Conservation (phyloP, 2,329 filamentous ascomycete genomes). For the Pleoardoris graminearum region DNA sequence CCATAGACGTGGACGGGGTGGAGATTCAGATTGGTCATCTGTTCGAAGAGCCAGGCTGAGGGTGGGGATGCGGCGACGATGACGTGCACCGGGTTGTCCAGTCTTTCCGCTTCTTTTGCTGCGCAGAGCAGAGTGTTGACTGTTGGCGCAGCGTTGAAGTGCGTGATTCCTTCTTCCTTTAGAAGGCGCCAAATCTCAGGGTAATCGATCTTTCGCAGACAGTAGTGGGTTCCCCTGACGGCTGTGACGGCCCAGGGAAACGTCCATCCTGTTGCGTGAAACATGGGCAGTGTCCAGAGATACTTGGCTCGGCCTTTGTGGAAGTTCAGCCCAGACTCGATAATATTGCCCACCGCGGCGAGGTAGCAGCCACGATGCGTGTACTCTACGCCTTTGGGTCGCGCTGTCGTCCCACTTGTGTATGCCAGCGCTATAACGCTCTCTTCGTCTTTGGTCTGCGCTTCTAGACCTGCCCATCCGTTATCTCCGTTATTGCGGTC, state of each 20-base stretch:
- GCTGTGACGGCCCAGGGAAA: conserved; percentile 94
- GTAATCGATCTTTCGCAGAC: conserved; percentile 93
- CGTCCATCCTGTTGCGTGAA: conserved; percentile 72
- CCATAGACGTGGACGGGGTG: conserved; percentile 94
- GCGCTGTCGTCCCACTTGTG: conserved; percentile 89
- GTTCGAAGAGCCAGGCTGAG: conserved; percentile 85
- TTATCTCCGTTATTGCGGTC: conserved; percentile 67
- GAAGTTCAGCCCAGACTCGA: conserved; percentile 83
- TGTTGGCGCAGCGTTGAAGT: conserved; percentile 94
- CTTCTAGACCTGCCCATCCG: conserved; percentile 77
- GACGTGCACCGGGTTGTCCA: conserved; percentile 75
- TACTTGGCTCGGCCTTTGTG: conserved; percentile 73
- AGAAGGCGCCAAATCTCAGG: conserved; percentile 87
- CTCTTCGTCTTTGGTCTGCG: conserved; percentile 74
- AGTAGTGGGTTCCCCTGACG: conserved; percentile 92
- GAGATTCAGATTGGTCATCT: conserved; percentile 87
- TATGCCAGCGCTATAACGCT: conserved; percentile 85
- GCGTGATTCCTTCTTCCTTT: conserved; percentile 84
- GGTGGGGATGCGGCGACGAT: conserved; percentile 93
- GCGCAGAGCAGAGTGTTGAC: conserved; percentile 93
- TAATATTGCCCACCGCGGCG: conserved; percentile 79
- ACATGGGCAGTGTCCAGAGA: conserved; percentile 92
- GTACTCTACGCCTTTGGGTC: conserved; percentile 90
- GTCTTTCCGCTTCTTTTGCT: conserved; percentile 69
- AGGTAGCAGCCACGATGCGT: conserved; percentile 88